Evolutionary conservation across 106 monocot species (phyloP).

Genomic region (Amphibolis antarctica): DNA sequence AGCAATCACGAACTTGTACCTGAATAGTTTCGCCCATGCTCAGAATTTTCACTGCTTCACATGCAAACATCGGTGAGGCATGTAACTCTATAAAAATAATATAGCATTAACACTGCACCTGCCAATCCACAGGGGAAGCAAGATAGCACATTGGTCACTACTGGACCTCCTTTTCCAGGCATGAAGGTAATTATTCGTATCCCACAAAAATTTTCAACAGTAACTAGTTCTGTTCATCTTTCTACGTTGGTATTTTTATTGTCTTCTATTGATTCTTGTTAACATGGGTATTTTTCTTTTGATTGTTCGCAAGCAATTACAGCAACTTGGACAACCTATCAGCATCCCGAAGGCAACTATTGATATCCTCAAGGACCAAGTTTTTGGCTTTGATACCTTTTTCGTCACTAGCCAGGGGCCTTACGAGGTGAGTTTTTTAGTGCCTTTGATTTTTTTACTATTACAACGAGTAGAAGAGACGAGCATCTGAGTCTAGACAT

Average conservation of each 20-base stretch:
- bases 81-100: not conserved
- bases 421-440: constrained; percentile 54
- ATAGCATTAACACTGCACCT: not conserved
- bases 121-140: constrained; percentile 13
- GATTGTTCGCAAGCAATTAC: constrained; percentile 24
- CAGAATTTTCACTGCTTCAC: not conserved
- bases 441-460: not conserved
- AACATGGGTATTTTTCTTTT: not conserved
- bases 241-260: not conserved
- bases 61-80: not conserved
- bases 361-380: constrained; percentile 36
- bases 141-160: constrained; percentile 44
- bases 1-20: not conserved
- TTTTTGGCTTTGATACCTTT: constrained; percentile 79
- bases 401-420: constrained; percentile 87
- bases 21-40: not conserved
- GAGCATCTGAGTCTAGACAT: too few relatives aligned
- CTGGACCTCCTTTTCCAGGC: constrained; percentile 83
- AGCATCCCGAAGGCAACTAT: constrained; percentile 69
- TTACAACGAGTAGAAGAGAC: not conserved
- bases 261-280: not conserved
- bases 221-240: not conserved
- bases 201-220: too few relatives aligned
- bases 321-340: constrained; percentile 63
- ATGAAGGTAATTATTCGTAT: constrained; percentile 69